Base-by-base conservation (phyloP, 176 grass and related monocot species). In the Carex scoparia region DNA sequence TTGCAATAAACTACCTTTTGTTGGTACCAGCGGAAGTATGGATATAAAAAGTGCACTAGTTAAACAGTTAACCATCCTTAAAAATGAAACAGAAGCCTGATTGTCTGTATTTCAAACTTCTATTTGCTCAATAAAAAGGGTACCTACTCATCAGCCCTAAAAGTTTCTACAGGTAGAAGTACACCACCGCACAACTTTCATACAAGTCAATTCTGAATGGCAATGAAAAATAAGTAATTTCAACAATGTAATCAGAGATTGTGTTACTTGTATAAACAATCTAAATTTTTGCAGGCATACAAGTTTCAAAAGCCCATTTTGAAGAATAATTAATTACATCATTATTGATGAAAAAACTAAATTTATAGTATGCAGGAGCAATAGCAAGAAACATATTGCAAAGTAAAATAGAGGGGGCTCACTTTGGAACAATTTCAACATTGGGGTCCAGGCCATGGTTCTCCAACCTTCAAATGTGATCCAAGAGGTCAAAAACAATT, bases 401-500 rank as follows among this genome's bases (percentile, higher is more conserved):
- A 35, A 85, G 16, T 61, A 86, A 82, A 83, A 9, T 28, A 81
- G 56, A 53, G 12, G 2, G 68, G 75, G 9, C 96, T 95, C 83
- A 95, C 96, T 99, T 99, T 85, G 96, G 96, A 87, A 99, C 93
- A 85, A 99, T 90, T 94, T 99, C 96, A 32, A 99, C 88, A 80
- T 89, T 95, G 63, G 93, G 93, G 51, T 99, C 96, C 81, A 99
- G 69, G 64, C 96, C 96, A 71, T 99, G 84, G 87, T 99, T 99
- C 87, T 99, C 96, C 93, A 92, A 94, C 93, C 96, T 99, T 88
- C 81, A 99, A 87, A 8, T 85, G 79, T 63, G 32, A 88, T 33
- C 19, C 74, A 78, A 23, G 9, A 33, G 14, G 57, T 78, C 62
- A 57, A 16, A 78, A 78, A 32, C 7, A 56, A 78, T 56, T 32